phyloP scores from a whole-genome alignment of 2,329 filamentous ascomycete genomes.

The Aspergillus latus region DNA sequence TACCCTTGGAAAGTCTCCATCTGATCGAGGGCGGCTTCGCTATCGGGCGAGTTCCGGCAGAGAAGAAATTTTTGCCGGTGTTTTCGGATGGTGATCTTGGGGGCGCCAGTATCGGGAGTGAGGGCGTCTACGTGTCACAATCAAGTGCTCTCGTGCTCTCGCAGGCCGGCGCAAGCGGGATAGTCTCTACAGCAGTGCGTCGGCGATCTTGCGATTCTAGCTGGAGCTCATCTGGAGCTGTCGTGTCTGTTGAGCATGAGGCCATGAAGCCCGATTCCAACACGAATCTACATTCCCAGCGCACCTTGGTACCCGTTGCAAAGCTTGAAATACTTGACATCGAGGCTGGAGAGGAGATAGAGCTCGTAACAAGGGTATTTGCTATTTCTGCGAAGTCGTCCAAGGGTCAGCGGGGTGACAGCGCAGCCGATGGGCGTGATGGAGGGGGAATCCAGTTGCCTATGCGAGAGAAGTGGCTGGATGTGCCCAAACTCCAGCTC shows the following conservation, averaged over 20 bases:
- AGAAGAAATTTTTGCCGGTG: conserved; percentile 14
- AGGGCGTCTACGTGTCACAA: not conserved
- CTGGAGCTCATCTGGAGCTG: not conserved
- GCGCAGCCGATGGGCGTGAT: not conserved
- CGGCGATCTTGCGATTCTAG: not conserved
- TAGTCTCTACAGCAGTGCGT: not conserved
- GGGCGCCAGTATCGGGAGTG: not conserved
- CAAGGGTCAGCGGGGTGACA: not conserved
- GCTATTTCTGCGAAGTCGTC: not conserved
- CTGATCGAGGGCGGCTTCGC: conserved; percentile 10
- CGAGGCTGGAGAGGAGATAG: not conserved
- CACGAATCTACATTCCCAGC: conserved; percentile 30
- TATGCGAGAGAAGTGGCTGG: conserved; percentile 1
- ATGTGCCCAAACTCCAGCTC: not conserved
- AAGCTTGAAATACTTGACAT: conserved; percentile 9
- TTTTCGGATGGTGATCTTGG: not conserved
- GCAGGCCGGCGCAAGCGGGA: conserved; percentile 3
- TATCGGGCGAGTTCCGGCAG: not conserved
- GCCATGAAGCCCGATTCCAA: conserved; percentile 32
- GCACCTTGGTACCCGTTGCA: conserved; percentile 27
- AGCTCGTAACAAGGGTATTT: conserved; percentile 10
- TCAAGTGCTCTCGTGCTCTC: not conserved
- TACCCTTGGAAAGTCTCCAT: conserved; percentile 1
- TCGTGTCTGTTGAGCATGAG: conserved; percentile 8
- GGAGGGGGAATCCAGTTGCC: not conserved